Percentiles rank a stretch among this genome's conserved stretches.
Conservation (phyloP, 2,329 filamentous ascomycete species). For the Hypoxylon sp. region DNA sequence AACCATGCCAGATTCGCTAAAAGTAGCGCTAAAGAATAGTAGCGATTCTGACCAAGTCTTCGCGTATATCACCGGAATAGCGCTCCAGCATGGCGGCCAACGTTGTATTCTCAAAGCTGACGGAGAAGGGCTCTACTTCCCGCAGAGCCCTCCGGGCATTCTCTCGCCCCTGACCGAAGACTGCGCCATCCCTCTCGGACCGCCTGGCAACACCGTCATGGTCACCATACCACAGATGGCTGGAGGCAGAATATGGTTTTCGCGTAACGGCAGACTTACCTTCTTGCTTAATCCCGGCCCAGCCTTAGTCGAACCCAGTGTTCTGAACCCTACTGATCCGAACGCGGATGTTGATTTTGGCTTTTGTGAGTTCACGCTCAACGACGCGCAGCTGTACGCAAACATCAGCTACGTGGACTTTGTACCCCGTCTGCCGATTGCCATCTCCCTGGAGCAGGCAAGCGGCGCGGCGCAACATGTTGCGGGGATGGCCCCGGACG, state of each 20-base stretch:
- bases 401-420: conserved; percentile 80
- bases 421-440: conserved; percentile 68
- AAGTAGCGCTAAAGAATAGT: conserved; percentile 70
- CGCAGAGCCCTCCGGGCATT: conserved; percentile 65
- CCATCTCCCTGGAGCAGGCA: conserved; percentile 63
- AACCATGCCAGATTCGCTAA: conserved; percentile 62
- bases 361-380: conserved; percentile 75
- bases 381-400: conserved; percentile 69
- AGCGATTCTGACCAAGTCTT: conserved; percentile 68
- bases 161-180: conserved; percentile 67
- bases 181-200: conserved; percentile 72
- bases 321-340: conserved; percentile 72
- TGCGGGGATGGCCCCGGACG: conserved; percentile 70
- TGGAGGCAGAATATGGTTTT: conserved; percentile 76
- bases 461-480: conserved; percentile 64
- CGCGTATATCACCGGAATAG: conserved; percentile 76
- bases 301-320: conserved; percentile 76
- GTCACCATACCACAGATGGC: conserved; percentile 74
- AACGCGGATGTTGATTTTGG: conserved; percentile 68
- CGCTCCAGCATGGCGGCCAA: conserved; percentile 61
- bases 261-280: conserved; percentile 66
- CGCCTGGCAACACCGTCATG: conserved; percentile 66
- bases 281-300: conserved; percentile 77
- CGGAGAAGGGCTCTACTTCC: conserved; percentile 68
- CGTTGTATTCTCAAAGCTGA: conserved; percentile 61